A percentile compares a stretch with the other conserved stretches of the same genome.
phyloP scores from a whole-genome alignment of 2,329 filamentous ascomycete genomes.

The Ampelomyces quisqualis region DNA sequence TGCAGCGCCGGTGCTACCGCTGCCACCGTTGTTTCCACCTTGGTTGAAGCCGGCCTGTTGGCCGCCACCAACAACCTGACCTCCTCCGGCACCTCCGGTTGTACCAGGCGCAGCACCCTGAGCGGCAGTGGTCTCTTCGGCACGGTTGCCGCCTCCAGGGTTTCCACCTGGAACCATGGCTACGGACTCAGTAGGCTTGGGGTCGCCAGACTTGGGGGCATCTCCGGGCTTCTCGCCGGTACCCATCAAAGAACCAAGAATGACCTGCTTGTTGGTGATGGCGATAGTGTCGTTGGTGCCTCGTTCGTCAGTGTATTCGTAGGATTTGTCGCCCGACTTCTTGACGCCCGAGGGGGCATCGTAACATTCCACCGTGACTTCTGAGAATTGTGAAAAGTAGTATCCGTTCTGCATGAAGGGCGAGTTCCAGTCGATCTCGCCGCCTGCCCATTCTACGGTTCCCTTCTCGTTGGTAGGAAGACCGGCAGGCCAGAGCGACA shows the following conservation, averaged over 20 bases:
- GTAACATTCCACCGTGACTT: constrained; percentile 85
- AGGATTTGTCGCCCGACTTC: constrained; percentile 62
- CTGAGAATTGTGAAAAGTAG: constrained; percentile 78
- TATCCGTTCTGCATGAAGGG: constrained; percentile 83
- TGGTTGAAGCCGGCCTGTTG: constrained; percentile 26
- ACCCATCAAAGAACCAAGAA: constrained; percentile 77
- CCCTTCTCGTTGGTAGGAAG: constrained; percentile 74
- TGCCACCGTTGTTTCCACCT: constrained; percentile 17
- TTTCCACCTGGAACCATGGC: constrained; percentile 59
- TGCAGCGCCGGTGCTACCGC: constrained; percentile 18
- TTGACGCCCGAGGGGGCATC: constrained; percentile 71
- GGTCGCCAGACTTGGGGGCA: constrained; percentile 38
- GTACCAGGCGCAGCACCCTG: too few species aligned
- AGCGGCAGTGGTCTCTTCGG: constrained; percentile 25
- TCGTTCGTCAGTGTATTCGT: constrained; percentile 67
- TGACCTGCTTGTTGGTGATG: constrained; percentile 71
- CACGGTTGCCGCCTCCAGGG: constrained; percentile 51
- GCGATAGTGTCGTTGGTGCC: constrained; percentile 74
- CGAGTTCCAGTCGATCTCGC: constrained; percentile 81
- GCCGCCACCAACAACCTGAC: constrained; percentile 4
- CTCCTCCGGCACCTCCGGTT: constrained; percentile 6
- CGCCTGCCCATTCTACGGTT: constrained; percentile 89
- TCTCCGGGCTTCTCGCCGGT: constrained; percentile 71
- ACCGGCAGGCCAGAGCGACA: constrained; percentile 96
- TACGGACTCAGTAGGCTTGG: constrained; percentile 32